Percentiles rank a stretch among this genome's conserved stretches.
Evolutionary conservation across 75 land plant genomes (phyloP).

Genomic region (Ceratopteris richardii): DNA sequence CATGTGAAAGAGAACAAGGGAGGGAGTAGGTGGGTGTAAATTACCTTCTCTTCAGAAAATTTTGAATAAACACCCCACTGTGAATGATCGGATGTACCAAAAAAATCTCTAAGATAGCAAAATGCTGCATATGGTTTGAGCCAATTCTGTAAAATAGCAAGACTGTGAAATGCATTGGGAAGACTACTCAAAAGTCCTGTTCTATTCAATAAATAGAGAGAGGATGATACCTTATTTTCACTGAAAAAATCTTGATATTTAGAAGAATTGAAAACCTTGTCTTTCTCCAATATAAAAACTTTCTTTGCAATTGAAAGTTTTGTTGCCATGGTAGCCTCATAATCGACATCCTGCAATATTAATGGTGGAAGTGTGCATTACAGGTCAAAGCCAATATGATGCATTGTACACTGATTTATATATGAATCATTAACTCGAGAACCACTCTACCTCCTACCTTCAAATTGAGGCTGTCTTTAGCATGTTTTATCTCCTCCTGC

Average conservation of each 20-base stretch:
- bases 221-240: constrained; percentile 37
- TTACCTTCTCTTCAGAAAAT: constrained; percentile 66
- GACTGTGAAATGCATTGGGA: too few species aligned
- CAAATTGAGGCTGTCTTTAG: constrained; percentile 41
- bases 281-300: constrained; percentile 67
- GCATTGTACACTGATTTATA: background rate
- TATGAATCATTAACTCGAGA: background rate
- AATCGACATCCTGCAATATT: constrained; percentile 71
- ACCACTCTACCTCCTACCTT: constrained; percentile 46
- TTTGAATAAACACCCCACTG: constrained; percentile 89
- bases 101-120: constrained; percentile 89
- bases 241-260: constrained; percentile 58
- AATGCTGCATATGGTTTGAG: constrained; percentile 94
- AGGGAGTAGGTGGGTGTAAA: background rate
- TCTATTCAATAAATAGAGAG: too few species aligned
- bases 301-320: constrained; percentile 85
- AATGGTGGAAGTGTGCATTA: too few species aligned
- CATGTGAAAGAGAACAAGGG: too few species aligned
- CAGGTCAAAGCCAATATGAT: too few species aligned
- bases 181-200: too few species aligned
- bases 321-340: constrained; percentile 78
- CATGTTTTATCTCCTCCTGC: constrained; percentile 67
- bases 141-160: constrained; percentile 74
- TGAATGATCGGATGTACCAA: constrained; percentile 94
- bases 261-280: constrained; percentile 42